These are phyloP conservation scores for Epichloe typhina DNA, from an alignment of 2,329 filamentous ascomycete species.

Conservation along the genomic window DNA sequence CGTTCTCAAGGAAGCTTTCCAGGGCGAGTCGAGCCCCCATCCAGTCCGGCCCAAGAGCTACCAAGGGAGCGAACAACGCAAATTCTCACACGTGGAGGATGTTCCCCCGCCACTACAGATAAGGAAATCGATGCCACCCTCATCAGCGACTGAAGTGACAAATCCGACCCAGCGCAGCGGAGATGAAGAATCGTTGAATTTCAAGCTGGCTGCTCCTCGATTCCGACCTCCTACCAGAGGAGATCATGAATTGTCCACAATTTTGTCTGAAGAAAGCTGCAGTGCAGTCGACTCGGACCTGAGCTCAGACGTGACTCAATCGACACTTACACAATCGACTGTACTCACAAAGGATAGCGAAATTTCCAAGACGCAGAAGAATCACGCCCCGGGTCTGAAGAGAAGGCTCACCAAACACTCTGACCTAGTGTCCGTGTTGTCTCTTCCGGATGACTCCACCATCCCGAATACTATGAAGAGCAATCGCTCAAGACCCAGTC, in stretches of 20 bases:
- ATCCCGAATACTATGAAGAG: constrained; percentile 50
- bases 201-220: constrained; percentile 20
- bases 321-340: constrained; percentile 41
- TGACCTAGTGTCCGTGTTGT: constrained; percentile 86
- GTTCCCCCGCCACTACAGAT: constrained; percentile 8
- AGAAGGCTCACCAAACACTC: constrained; percentile 80
- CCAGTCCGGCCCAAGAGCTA: constrained; percentile 33
- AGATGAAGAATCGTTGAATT: not conserved
- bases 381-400: constrained; percentile 44
- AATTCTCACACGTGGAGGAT: constrained; percentile 13
- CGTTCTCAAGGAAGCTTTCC: constrained; percentile 47
- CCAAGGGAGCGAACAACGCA: constrained; percentile 32
- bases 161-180: not conserved
- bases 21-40: constrained; percentile 42
- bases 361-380: constrained; percentile 10
- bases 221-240: constrained; percentile 39
- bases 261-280: constrained; percentile 37
- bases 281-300: constrained; percentile 34
- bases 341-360: constrained; percentile 33
- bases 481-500: constrained; percentile 63
- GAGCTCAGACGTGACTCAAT: constrained; percentile 32
- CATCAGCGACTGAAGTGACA: not conserved
- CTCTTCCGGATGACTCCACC: constrained; percentile 46
- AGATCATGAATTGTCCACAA: constrained; percentile 42
- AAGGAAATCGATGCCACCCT: not conserved